These are phyloP conservation scores for Rhytidhysteron rufulum DNA, from an alignment of 2,329 filamentous ascomycete genomes.

Conservation along the genomic window DNA sequence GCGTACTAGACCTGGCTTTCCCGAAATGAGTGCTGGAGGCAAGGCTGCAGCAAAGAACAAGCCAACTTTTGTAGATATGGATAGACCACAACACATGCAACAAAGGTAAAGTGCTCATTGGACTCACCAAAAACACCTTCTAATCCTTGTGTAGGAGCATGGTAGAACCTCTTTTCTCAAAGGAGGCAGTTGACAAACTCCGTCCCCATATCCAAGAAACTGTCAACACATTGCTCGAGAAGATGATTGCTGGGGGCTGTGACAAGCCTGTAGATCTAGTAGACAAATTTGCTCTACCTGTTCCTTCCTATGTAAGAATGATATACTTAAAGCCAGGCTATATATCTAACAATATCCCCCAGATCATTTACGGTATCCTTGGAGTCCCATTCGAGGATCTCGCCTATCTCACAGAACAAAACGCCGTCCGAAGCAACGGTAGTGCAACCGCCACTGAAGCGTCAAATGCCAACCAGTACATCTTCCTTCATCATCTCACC, in stretches of 20 bases:
- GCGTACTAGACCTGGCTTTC: slow-evolving; percentile 40
- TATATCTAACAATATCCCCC: slow-evolving; percentile 10
- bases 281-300: slow-evolving; percentile 45
- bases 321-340: background rate
- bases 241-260: slow-evolving; percentile 36
- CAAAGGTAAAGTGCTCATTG: slow-evolving; percentile 34
- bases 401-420: slow-evolving; percentile 45
- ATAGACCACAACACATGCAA: slow-evolving; percentile 45
- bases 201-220: slow-evolving; percentile 47
- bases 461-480: slow-evolving; percentile 41
- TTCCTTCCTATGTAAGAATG: slow-evolving; percentile 45
- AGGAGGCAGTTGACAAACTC: slow-evolving; percentile 36
- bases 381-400: slow-evolving; percentile 48
- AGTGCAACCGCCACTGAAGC: slow-evolving; percentile 47
- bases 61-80: slow-evolving; percentile 52
- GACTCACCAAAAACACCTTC: background rate
- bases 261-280: slow-evolving; percentile 44
- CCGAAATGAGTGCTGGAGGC: slow-evolving; percentile 46
- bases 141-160: slow-evolving; percentile 34
- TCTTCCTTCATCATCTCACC: too few species aligned
- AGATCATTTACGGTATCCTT: slow-evolving; percentile 50
- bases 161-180: slow-evolving; percentile 44
- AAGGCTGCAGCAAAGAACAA: slow-evolving; percentile 48
- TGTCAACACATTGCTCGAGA: slow-evolving; percentile 41
- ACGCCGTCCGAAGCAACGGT: slow-evolving; percentile 46